A percentile compares a stretch with the other conserved stretches of the same genome.
These are phyloP conservation scores for Sungouiozyma ichnusensis DNA, from an alignment of 805 yeast species.

Conservation along the genomic window DNA sequence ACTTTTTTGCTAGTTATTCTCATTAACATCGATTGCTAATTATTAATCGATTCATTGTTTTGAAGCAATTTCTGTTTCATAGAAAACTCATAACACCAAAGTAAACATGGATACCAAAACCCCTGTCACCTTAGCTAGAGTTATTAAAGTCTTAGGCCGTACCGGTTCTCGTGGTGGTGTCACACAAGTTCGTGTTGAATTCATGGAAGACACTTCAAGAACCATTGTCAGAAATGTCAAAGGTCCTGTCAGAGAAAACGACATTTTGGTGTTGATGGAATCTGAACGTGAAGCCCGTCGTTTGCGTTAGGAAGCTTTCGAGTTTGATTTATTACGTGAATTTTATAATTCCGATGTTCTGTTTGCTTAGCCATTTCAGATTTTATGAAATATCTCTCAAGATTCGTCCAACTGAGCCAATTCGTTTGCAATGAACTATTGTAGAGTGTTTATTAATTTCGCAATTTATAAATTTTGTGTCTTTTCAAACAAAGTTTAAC, in stretches of 20 bases:
- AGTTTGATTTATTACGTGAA: not conserved
- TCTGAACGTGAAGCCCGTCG: conserved; percentile 99
- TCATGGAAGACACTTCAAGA: conserved; percentile 90
- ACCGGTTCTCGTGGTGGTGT: conserved; percentile 99
- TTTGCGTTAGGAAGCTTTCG: conserved; percentile 46
- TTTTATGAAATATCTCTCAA: not conserved
- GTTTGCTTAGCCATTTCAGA: not conserved
- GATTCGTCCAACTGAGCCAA: too few relatives aligned
- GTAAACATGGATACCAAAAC: conserved; percentile 41
- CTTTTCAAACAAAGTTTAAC: too few relatives aligned
- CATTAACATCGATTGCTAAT: conserved; percentile 1
- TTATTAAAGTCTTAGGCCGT: conserved; percentile 98
- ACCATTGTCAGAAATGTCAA: conserved; percentile 95
- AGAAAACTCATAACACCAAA: conserved; percentile 10
- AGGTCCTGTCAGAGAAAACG: conserved; percentile 97
- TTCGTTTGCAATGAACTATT: too few relatives aligned
- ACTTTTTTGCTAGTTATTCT: not conserved
- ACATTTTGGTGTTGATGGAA: conserved; percentile 98
- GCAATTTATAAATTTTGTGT: too few relatives aligned
- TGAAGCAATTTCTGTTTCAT: too few relatives aligned
- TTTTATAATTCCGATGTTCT: not conserved
- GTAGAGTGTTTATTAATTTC: too few relatives aligned
- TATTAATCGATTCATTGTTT: not conserved
- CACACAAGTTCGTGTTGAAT: conserved; percentile 96
- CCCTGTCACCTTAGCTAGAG: conserved; percentile 99